These are phyloP conservation scores for Ascochyta viciae-villosae DNA, from an alignment of 2,329 filamentous ascomycete species.

Conservation along the genomic window DNA sequence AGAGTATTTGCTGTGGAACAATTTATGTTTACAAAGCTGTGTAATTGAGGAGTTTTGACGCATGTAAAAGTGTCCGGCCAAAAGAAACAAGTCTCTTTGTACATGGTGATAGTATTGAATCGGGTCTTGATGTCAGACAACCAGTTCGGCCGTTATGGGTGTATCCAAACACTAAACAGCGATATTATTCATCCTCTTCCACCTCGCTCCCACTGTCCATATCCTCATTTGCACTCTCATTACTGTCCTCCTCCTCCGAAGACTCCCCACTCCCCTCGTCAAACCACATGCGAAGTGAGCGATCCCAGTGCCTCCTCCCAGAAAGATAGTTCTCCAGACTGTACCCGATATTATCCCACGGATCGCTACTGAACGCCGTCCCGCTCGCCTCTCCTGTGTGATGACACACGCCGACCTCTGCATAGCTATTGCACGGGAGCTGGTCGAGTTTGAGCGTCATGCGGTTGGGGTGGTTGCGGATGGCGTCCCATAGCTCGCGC, in stretches of 20 bases:
- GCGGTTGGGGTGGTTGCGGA: not conserved
- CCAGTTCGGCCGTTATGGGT: no score
- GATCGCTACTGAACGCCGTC: not conserved
- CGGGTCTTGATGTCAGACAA: no score
- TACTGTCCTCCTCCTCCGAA: not conserved
- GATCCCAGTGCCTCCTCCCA: not conserved
- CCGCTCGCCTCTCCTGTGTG: not conserved
- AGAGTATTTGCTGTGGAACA: no score
- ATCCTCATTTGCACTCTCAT: no score
- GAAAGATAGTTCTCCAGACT: not conserved
- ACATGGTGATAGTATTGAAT: no score
- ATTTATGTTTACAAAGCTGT: no score
- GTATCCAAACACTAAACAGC: no score
- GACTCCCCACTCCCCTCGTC: not conserved
- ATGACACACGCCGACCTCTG: not conserved
- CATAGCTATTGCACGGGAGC: not conserved
- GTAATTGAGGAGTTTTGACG: no score
- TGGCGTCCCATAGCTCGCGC: not conserved
- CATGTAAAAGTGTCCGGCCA: no score
- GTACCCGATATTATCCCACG: not conserved
- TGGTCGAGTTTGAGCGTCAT: not conserved
- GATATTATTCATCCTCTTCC: no score
- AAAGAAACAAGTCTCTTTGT: no score
- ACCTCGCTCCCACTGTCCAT: no score
- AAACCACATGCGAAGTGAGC: not conserved